Conservation (phyloP, 2,329 filamentous ascomycete species). For the Lachnellula suecica region DNA sequence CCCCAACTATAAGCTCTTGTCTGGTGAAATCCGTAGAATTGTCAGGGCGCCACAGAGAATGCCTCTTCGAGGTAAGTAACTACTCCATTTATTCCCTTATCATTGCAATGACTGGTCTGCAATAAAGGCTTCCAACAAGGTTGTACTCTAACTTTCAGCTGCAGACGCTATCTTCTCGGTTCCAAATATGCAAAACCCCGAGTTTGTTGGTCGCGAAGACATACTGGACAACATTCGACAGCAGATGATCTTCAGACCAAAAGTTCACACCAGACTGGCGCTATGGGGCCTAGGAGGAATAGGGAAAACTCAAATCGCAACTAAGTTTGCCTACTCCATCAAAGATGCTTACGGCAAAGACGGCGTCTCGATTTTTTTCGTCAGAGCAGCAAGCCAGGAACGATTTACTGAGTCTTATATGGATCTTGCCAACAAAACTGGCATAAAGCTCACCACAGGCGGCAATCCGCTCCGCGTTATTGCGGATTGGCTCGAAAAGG, state of each 20-base stretch:
- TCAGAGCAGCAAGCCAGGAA: not conserved
- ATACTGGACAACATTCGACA: not conserved
- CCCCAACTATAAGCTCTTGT: not conserved
- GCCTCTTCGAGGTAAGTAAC: not conserved
- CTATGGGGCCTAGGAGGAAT: not conserved
- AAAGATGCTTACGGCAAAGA: not conserved
- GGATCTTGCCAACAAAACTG: not conserved
- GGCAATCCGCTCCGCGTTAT: not conserved
- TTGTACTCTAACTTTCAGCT: not conserved
- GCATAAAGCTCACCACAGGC: not conserved
- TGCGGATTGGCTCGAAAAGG: not conserved
- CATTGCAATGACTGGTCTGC: too few relatives aligned
- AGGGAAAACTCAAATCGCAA: not conserved
- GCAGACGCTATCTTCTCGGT: not conserved
- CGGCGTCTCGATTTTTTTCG: not conserved
- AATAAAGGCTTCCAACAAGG: too few relatives aligned
- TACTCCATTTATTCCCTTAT: too few relatives aligned
- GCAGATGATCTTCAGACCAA: not conserved
- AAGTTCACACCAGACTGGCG: not conserved
- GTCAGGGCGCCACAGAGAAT: not conserved
- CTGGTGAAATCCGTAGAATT: not conserved
- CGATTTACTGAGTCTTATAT: not conserved
- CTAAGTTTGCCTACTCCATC: not conserved
- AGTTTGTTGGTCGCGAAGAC: not conserved
- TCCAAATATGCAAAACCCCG: not conserved